phyloP scores from a whole-genome alignment of 306 rosid species.

The Echinosophora koreensis region DNA sequence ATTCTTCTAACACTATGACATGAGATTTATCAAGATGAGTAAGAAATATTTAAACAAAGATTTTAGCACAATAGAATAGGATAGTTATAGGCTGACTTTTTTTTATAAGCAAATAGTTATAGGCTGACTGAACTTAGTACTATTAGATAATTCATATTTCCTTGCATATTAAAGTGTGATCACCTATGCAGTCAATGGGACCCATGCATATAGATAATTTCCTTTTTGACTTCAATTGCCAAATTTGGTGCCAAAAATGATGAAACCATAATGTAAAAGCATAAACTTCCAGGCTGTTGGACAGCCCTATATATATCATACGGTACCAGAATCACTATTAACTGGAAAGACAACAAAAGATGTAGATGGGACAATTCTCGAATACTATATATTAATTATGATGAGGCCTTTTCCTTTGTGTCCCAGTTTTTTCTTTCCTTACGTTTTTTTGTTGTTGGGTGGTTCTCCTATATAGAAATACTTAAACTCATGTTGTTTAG shows the following conservation, averaged over 20 bases:
- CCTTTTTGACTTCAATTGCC: background rate
- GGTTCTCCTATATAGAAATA: too few species aligned
- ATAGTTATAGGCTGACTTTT: background rate
- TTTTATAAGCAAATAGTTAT: too few species aligned
- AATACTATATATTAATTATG: background rate
- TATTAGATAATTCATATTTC: background rate
- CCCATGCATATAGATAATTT: background rate
- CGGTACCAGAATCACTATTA: background rate
- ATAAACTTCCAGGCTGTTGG: background rate
- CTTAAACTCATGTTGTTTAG: background rate
- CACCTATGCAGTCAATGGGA: background rate
- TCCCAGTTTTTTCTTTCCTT: background rate
- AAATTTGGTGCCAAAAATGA: slow-evolving; percentile 7
- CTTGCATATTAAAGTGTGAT: background rate
- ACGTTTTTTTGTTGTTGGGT: background rate
- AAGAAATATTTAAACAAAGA: background rate
- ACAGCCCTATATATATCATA: background rate
- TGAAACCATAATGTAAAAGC: background rate
- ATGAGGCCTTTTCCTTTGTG: background rate
- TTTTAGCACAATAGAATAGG: background rate
- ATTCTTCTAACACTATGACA: too few species aligned
- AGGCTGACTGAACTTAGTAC: too few species aligned
- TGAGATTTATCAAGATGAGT: background rate
- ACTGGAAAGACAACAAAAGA: background rate
- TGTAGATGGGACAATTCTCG: background rate